These are phyloP conservation scores for Dioscorea cayenensis DNA, from an alignment of 116 monocot species.

Conservation along the genomic window DNA sequence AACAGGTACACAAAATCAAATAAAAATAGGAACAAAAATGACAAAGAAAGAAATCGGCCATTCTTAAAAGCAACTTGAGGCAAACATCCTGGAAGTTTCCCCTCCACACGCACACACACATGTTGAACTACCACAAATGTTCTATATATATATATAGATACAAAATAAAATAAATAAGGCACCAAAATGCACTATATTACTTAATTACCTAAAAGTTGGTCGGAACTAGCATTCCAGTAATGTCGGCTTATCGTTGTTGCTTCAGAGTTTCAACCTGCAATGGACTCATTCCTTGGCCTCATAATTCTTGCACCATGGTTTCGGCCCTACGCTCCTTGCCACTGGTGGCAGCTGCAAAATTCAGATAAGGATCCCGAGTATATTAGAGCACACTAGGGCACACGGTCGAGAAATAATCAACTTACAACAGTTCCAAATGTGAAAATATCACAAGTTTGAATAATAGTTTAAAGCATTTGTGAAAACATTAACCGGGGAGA, in stretches of 20 bases:
- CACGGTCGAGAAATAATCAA: not conserved
- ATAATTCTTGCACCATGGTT: constrained; percentile 5
- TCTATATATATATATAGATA: not conserved
- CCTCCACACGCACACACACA: not conserved
- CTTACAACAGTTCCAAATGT: too few relatives aligned
- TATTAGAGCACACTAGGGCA: too few relatives aligned
- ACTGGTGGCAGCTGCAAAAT: constrained; percentile 8
- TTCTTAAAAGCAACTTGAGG: too few relatives aligned
- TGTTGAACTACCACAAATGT: not conserved
- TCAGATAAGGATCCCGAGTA: too few relatives aligned
- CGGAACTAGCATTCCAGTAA: too few relatives aligned
- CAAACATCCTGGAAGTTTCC: too few relatives aligned
- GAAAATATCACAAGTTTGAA: too few relatives aligned
- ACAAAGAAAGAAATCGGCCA: too few relatives aligned
- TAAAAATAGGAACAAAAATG: too few relatives aligned
- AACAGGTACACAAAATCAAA: too few relatives aligned
- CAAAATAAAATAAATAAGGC: not conserved
- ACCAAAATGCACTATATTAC: not conserved
- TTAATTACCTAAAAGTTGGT: not conserved
- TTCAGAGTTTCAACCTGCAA: not conserved
- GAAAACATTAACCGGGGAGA: too few relatives aligned
- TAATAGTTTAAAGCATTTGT: too few relatives aligned
- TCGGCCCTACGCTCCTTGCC: not conserved
- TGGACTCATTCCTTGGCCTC: not conserved
- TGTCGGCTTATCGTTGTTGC: not conserved